Base-by-base conservation (phyloP, 495 filamentous ascomycete species). In the Podospora bellae-mahoneyi region DNA sequence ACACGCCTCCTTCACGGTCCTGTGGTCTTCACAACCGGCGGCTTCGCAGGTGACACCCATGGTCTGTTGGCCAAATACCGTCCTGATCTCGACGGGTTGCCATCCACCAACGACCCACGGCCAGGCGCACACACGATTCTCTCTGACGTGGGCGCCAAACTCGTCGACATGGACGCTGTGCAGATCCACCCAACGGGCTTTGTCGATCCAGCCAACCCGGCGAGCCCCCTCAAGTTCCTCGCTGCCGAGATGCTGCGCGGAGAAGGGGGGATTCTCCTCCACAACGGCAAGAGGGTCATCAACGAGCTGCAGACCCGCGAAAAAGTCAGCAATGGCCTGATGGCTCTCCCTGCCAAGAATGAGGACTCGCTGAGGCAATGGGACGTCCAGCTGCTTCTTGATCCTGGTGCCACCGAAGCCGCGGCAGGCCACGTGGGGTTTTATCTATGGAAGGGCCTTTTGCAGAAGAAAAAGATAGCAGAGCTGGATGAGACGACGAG, bases 131-230 rank as follows among this genome's bases (percentile, higher is more conserved):
- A 87, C 68, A 65, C 66, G 0, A 61, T 88, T 4, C 78, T 88
- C 0, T 72, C 80, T 1, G 73, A 67, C 5, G 68, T 83, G 1
- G 86, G 84, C 0, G 87, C 85, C 3, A 71, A 72, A 27, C 73
- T 87, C 28, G 75, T 87, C 13, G 87, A 89, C 66, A 88, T 89
- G 86, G 83, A 85, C 2, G 75, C 76, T 64, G 84, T 87, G 15
- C 85, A 87, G 73, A 79, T 87, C 23, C 85, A 88, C 73, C 91
- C 91, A 4, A 92, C 91, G 2, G 89, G 89, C 62, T 87, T 93
- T 60, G 83, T 92, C 3, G 90, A 92, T 74, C 88, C 90, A 23
- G 86, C 73, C 9, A 69, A 73, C 56, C 73, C 78, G 3, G 15
- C 39, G 1, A 68, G 73, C 6, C 67, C 72, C 44, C 76, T 86